phyloP scores from a whole-genome alignment of 176 grass and related monocot species.

The Carex scoparia region DNA sequence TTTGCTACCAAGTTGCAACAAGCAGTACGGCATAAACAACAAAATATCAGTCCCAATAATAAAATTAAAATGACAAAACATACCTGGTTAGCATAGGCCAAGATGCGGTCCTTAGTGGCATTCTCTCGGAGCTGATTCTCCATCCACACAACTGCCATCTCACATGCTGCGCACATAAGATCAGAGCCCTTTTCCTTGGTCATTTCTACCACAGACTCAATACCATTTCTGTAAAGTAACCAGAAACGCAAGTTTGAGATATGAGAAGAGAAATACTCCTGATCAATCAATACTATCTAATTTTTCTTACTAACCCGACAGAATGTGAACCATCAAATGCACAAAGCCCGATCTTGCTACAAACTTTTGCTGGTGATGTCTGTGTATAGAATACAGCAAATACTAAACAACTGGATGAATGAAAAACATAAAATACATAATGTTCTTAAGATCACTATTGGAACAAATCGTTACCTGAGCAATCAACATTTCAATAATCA shows the following conservation, averaged over 20 bases:
- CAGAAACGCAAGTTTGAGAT: not conserved
- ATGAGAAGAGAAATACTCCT: not conserved
- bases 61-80: not conserved
- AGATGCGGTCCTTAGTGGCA: slow-evolving; percentile 43
- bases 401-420: not conserved
- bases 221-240: slow-evolving; percentile 45
- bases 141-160: slow-evolving; percentile 80
- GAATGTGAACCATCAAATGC: slow-evolving; percentile 55
- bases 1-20: not conserved
- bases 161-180: slow-evolving; percentile 58
- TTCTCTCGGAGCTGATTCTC: slow-evolving; percentile 63
- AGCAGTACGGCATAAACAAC: not conserved
- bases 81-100: slow-evolving; percentile 64
- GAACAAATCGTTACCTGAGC: slow-evolving; percentile 48
- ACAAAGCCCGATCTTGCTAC: slow-evolving; percentile 59
- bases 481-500: slow-evolving; percentile 77
- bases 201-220: slow-evolving; percentile 59
- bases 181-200: slow-evolving; percentile 37
- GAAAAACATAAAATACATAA: slow-evolving; percentile 10
- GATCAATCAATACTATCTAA: not conserved
- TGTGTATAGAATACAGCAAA: slow-evolving; percentile 29
- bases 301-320: slow-evolving; percentile 48
- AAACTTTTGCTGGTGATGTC: slow-evolving; percentile 58
- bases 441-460: not conserved
- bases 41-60: not conserved